These are phyloP conservation scores for Cordyceps militaris DNA, from an alignment of 2,329 filamentous ascomycete species.

Conservation along the genomic window DNA sequence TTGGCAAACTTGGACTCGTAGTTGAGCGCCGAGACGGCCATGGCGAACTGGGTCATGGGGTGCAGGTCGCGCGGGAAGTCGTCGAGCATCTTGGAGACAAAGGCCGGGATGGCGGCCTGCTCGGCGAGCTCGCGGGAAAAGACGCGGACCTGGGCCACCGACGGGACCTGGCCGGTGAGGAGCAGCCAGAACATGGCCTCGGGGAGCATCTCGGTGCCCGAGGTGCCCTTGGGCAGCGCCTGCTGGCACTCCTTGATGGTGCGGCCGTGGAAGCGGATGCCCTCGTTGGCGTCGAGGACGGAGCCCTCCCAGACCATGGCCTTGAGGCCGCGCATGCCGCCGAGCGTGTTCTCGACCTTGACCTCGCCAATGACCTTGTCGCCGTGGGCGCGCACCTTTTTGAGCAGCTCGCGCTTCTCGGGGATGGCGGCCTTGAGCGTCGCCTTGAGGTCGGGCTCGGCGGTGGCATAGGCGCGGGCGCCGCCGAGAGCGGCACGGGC, in stretches of 20 bases:
- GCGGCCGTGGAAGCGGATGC: constrained; percentile 94
- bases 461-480: constrained; percentile 59
- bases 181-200: constrained; percentile 99
- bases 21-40: constrained; percentile 91
- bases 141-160: constrained; percentile 68
- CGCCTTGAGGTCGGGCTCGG: constrained; percentile 84
- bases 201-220: constrained; percentile 93
- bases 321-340: constrained; percentile 95
- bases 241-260: constrained; percentile 98
- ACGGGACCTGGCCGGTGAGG: constrained; percentile 85
- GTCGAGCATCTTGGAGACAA: constrained; percentile 83
- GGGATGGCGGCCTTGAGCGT: constrained; percentile 80
- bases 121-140: constrained; percentile 84
- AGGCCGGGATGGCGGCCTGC: constrained; percentile 73
- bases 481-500: constrained; percentile 26
- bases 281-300: constrained; percentile 91
- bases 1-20: constrained; percentile 91
- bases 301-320: constrained; percentile 99
- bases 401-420: constrained; percentile 85
- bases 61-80: constrained; percentile 84
- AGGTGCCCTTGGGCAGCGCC: constrained; percentile 84
- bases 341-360: constrained; percentile 88
- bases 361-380: constrained; percentile 83
- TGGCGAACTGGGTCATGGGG: constrained; percentile 97
- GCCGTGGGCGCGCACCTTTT: constrained; percentile 82